phyloP scores from a whole-genome alignment of 2,329 filamentous ascomycete genomes.

The Tricladium varicosporioides region DNA sequence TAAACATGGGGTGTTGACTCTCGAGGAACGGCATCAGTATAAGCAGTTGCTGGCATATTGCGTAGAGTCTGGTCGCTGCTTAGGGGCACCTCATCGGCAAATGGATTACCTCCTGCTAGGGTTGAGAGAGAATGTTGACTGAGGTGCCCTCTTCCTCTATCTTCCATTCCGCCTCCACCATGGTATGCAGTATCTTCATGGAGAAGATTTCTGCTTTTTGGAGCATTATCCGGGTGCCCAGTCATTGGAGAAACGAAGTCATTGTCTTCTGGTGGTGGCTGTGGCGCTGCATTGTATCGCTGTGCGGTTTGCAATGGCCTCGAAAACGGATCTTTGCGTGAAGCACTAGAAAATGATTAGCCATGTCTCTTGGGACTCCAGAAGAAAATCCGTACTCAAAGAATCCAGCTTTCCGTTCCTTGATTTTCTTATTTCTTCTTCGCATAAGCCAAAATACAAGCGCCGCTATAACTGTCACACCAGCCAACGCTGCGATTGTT shows the following conservation, averaged over 20 bases:
- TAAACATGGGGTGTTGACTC: constrained; percentile 1
- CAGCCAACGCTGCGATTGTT: constrained; percentile 22
- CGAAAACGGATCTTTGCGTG: constrained; percentile 5
- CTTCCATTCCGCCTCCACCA: constrained; percentile 3
- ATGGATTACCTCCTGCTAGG: constrained; percentile 1
- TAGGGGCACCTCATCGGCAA: constrained; percentile 4
- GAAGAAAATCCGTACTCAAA: constrained; percentile 10
- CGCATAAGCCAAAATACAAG: constrained; percentile 19
- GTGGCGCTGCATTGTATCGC: not conserved
- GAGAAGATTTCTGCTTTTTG: not conserved
- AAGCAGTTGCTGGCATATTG: not conserved
- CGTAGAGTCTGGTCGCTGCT: not conserved
- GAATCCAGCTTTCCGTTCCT: constrained; percentile 12
- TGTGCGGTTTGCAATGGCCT: constrained; percentile 3
- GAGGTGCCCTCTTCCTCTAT: not conserved
- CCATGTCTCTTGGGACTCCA: not conserved
- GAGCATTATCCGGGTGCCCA: constrained; percentile 2
- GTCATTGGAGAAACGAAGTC: constrained; percentile 12
- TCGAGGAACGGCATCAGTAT: not conserved
- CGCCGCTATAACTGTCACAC: constrained; percentile 17
- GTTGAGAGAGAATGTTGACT: not conserved
- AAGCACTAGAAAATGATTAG: constrained; percentile 3
- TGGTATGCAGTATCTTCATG: constrained; percentile 5
- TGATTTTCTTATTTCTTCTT: constrained; percentile 11
- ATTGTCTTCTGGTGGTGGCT: not conserved